A percentile compares a stretch with the other conserved stretches of the same genome.
Conservation (phyloP, 495 filamentous ascomycete species). For the Aspergillus ostianus region DNA sequence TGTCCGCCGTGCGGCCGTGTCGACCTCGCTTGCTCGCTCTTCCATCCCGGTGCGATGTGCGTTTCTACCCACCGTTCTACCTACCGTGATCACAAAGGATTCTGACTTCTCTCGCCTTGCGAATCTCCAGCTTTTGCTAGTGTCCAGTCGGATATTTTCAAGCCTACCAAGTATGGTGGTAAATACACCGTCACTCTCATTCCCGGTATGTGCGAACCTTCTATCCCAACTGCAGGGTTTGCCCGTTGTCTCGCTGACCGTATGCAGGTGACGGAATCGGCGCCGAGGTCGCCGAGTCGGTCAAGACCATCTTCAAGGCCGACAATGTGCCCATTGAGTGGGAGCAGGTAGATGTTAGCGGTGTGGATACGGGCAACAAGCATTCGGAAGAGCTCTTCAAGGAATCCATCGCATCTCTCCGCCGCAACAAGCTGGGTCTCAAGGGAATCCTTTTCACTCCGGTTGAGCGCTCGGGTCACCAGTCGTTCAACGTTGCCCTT, state of each 20-base stretch:
- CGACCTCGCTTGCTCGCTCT: slow-evolving; percentile 35
- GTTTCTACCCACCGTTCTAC: slow-evolving; percentile 15
- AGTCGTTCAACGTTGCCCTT: slow-evolving; percentile 98
- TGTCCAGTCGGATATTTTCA: slow-evolving; percentile 86
- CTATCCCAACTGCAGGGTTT: not conserved
- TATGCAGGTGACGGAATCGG: slow-evolving; percentile 91
- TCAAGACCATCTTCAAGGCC: slow-evolving; percentile 98
- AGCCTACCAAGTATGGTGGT: slow-evolving; percentile 97
- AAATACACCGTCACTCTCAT: slow-evolving; percentile 99
- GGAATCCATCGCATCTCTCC: slow-evolving; percentile 90
- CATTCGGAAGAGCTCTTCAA: slow-evolving; percentile 93
- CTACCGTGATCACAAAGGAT: not conserved
- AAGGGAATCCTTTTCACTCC: slow-evolving; percentile 97
- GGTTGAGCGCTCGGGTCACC: slow-evolving; percentile 93
- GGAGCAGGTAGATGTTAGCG: slow-evolving; percentile 97
- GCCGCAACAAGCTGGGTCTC: slow-evolving; percentile 95
- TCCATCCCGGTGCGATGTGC: slow-evolving; percentile 43
- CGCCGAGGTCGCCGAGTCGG: slow-evolving; percentile 94
- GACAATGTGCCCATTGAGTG: slow-evolving; percentile 98
- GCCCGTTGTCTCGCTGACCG: slow-evolving; percentile 5
- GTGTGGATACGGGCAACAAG: slow-evolving; percentile 81
- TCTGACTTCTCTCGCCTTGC: slow-evolving; percentile 20
- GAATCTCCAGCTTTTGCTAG: slow-evolving; percentile 59
- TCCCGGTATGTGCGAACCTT: slow-evolving; percentile 57
- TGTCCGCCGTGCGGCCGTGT: slow-evolving; percentile 39